Evolutionary conservation across 2,329 filamentous ascomycete genomes (phyloP).

Genomic region (Aspergillus sp.): DNA sequence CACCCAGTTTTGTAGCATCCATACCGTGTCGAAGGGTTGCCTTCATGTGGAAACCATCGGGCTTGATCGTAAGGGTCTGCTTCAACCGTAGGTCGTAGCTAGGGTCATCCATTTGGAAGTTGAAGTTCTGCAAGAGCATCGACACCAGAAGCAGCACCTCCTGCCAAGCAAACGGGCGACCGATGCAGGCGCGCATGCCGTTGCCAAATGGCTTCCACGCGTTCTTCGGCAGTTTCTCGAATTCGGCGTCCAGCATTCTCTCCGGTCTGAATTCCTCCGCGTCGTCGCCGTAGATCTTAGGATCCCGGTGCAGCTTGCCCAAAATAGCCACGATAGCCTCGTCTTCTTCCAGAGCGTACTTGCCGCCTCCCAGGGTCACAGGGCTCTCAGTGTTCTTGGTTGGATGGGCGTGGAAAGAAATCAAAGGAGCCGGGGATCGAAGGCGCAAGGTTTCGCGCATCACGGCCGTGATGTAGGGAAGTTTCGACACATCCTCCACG

Average conservation of each 20-base stretch:
- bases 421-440: conserved; percentile 57
- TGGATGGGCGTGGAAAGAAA: conserved; percentile 52
- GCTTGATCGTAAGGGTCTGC: conserved; percentile 42
- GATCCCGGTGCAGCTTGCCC: conserved; percentile 60
- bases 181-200: conserved; percentile 69
- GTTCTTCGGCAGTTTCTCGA: conserved; percentile 63
- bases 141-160: conserved; percentile 64
- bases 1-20: conserved; percentile 45
- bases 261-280: conserved; percentile 68
- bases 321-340: conserved; percentile 54
- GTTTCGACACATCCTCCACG: conserved; percentile 61
- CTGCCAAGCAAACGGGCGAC: conserved; percentile 72
- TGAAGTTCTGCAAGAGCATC: conserved; percentile 69
- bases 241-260: conserved; percentile 69
- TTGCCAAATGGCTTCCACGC: conserved; percentile 75
- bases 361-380: conserved; percentile 56
- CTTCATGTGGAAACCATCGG: conserved; percentile 61
- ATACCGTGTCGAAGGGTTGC: conserved; percentile 55
- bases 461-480: conserved; percentile 44
- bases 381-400: conserved; percentile 40
- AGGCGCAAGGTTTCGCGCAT: conserved; percentile 66
- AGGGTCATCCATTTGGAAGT: conserved; percentile 63
- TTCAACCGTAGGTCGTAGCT: conserved; percentile 41
- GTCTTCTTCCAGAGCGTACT: conserved; percentile 58
- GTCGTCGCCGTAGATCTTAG: conserved; percentile 63